Conservation (phyloP, 176 grass and related monocot species). For the Phragmites australis region DNA sequence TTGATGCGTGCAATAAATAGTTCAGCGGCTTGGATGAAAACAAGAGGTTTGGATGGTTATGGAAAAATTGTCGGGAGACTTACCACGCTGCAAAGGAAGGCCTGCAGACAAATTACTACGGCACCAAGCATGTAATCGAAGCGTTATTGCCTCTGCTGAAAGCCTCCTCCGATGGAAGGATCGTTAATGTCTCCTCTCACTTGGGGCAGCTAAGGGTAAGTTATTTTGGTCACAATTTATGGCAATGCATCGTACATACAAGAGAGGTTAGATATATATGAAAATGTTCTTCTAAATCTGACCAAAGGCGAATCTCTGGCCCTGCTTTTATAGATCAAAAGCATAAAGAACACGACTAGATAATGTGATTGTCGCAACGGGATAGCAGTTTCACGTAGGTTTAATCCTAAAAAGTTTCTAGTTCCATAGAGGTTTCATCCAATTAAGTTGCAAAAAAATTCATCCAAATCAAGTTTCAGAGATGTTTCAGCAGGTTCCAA, state of each 20-base stretch:
- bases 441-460: too few relatives aligned
- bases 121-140: constrained; percentile 45
- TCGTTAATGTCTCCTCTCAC: constrained; percentile 62
- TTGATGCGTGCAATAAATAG: constrained; percentile 3
- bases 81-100: constrained; percentile 49
- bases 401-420: too few relatives aligned
- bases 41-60: constrained; percentile 20
- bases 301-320: too few relatives aligned
- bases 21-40: background rate
- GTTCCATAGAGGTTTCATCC: too few relatives aligned
- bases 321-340: too few relatives aligned
- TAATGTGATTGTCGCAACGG: too few relatives aligned
- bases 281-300: background rate
- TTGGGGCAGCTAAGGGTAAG: constrained; percentile 47
- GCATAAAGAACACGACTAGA: too few relatives aligned
- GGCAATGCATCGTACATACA: too few relatives aligned
- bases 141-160: constrained; percentile 53
- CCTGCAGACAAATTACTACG: constrained; percentile 65
- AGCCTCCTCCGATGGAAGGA: constrained; percentile 44
- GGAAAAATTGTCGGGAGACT: constrained; percentile 19
- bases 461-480: too few relatives aligned
- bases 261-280: too few relatives aligned
- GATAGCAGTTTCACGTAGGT: too few relatives aligned
- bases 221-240: background rate
- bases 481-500: too few relatives aligned